These are phyloP conservation scores for Claviceps capensis DNA, from an alignment of 2,329 filamentous ascomycete genomes.

Conservation along the genomic window DNA sequence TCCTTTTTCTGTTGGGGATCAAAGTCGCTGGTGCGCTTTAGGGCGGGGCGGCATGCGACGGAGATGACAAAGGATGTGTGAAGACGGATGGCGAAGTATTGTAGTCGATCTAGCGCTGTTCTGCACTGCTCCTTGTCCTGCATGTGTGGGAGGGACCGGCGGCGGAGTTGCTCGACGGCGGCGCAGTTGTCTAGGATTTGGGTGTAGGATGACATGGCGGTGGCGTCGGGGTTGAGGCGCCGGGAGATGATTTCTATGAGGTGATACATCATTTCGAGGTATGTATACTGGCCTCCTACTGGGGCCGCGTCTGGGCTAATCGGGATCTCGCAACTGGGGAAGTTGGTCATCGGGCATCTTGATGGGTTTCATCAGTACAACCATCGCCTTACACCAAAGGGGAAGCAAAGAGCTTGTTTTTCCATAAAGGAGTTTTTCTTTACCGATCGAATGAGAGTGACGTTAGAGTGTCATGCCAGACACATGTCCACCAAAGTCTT, in stretches of 20 bases:
- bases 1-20: conserved; percentile 37
- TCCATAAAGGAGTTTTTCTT: not conserved
- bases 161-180: conserved; percentile 37
- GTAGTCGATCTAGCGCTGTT: conserved; percentile 46
- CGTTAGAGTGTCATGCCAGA: conserved; percentile 54
- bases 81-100: conserved; percentile 50
- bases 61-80: conserved; percentile 54
- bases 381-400: not conserved
- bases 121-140: conserved; percentile 49
- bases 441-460: conserved; percentile 53
- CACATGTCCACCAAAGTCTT: conserved; percentile 49
- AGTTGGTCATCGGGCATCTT: conserved; percentile 49
- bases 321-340: conserved; percentile 41
- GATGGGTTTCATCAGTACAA: not conserved
- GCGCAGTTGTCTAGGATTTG: conserved; percentile 46
- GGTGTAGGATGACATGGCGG: conserved; percentile 33
- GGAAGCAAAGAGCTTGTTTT: conserved; percentile 1
- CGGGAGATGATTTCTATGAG: conserved; percentile 47
- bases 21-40: conserved; percentile 40
- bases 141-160: conserved; percentile 36
- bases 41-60: conserved; percentile 48
- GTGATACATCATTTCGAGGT: conserved; percentile 52
- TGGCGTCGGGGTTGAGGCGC: conserved; percentile 40
- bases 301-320: conserved; percentile 24
- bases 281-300: conserved; percentile 33